Evolutionary conservation across 768 basidiomycete species (phyloP).

Genomic region (Agrocybe praecox): DNA sequence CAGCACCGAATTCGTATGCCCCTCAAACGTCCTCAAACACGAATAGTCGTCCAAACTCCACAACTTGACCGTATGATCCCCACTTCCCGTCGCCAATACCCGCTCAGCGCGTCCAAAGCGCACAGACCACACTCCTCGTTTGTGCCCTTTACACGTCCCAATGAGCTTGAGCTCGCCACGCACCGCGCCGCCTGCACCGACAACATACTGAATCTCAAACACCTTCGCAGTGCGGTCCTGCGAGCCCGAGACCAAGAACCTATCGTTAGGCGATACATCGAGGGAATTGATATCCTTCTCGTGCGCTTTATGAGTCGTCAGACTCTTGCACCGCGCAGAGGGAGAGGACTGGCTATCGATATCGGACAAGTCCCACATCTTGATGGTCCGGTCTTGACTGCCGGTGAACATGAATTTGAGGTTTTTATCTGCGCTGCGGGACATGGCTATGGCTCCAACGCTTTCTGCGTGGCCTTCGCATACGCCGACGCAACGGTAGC

Average conservation of each 20-base stretch:
- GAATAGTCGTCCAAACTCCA: slow-evolving; percentile 95
- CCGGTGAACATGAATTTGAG: slow-evolving; percentile 88
- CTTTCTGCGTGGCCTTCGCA: slow-evolving; percentile 96
- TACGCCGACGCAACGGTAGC: slow-evolving; percentile 78
- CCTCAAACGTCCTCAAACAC: slow-evolving; percentile 96
- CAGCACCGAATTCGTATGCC: slow-evolving; percentile 96
- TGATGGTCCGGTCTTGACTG: slow-evolving; percentile 95
- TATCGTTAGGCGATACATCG: slow-evolving; percentile 90
- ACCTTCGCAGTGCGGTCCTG: slow-evolving; percentile 96
- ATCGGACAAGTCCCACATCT: slow-evolving; percentile 92
- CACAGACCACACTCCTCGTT: slow-evolving; percentile 95
- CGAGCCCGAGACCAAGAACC: slow-evolving; percentile 87
- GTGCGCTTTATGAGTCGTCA: slow-evolving; percentile 89
- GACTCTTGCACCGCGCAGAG: slow-evolving; percentile 62
- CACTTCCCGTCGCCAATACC: slow-evolving; percentile 90
- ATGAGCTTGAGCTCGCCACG: slow-evolving; percentile 74
- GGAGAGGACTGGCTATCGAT: slow-evolving; percentile 33
- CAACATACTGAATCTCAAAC: slow-evolving; percentile 69
- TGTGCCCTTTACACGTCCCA: slow-evolving; percentile 94
- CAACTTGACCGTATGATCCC: slow-evolving; percentile 91
- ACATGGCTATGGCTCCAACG: slow-evolving; percentile 86
- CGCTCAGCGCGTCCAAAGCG: slow-evolving; percentile 84
- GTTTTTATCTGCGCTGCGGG: slow-evolving; percentile 47
- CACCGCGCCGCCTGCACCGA: slow-evolving; percentile 41
- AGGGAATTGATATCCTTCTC: slow-evolving; percentile 99